Conservation (phyloP, 805 yeast species). For the Ogataea chonburiensis region DNA sequence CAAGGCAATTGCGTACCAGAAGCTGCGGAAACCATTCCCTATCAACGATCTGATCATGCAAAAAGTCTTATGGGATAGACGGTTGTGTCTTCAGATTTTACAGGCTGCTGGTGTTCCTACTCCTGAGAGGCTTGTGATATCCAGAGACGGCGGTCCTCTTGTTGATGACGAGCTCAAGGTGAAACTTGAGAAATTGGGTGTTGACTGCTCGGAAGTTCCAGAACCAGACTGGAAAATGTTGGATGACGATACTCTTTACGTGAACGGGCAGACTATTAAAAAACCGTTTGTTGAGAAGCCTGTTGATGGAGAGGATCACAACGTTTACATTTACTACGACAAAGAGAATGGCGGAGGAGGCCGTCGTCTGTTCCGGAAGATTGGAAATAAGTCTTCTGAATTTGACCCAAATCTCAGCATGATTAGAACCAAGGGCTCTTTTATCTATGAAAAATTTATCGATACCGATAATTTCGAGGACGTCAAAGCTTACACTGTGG, state of each 20-base stretch:
- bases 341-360: conserved; percentile 96
- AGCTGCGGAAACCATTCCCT: conserved; percentile 83
- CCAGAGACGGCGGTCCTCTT: conserved; percentile 96
- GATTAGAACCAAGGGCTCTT: conserved; percentile 90
- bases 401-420: conserved; percentile 74
- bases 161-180: conserved; percentile 65
- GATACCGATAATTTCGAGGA: conserved; percentile 98
- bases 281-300: conserved; percentile 99
- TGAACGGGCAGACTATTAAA: conserved; percentile 65
- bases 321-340: conserved; percentile 88
- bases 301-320: conserved; percentile 98
- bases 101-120: conserved; percentile 86
- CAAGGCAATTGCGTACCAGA: conserved; percentile 88
- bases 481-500: conserved; percentile 97
- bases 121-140: conserved; percentile 82
- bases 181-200: conserved; percentile 61
- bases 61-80: conserved; percentile 95
- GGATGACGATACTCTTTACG: conserved; percentile 79
- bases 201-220: conserved; percentile 43
- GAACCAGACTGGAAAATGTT: conserved; percentile 88
- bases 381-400: conserved; percentile 95
- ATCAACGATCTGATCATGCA: conserved; percentile 90
- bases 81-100: conserved; percentile 76
- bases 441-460: conserved; percentile 90
- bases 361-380: conserved; percentile 86